These are phyloP conservation scores for Cladosporium sp. DNA, from an alignment of 2,329 filamentous ascomycete species.

Conservation along the genomic window DNA sequence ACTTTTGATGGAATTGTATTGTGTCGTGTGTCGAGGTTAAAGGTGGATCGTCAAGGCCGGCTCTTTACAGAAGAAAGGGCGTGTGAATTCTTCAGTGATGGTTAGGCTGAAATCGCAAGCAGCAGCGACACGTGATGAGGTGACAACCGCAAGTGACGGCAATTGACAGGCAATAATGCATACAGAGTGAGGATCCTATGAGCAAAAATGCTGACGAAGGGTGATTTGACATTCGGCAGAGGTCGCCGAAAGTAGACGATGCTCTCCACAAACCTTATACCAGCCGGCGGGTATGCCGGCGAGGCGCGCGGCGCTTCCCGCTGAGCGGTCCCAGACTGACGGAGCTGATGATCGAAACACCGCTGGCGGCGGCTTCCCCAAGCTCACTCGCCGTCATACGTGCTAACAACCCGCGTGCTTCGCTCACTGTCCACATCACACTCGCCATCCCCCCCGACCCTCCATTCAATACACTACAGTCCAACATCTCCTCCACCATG, in stretches of 20 bases:
- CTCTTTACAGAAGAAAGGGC: no score
- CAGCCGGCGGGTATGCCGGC: not conserved
- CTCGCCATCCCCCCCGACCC: conserved; percentile 54
- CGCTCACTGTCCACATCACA: conserved; percentile 39
- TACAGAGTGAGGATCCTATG: not conserved
- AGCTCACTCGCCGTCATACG: not conserved
- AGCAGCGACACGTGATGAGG: not conserved
- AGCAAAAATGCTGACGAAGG: not conserved
- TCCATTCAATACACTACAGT: conserved; percentile 40
- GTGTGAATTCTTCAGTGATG: no score
- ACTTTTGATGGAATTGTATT: not conserved
- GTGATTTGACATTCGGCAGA: conserved; percentile 7
- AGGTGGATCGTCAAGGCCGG: not conserved
- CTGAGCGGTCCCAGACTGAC: not conserved
- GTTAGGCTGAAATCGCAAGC: no score
- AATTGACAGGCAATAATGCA: not conserved
- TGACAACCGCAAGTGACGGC: not conserved
- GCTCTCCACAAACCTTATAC: conserved; percentile 4
- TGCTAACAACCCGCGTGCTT: conserved; percentile 2
- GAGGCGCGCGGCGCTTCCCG: not conserved
- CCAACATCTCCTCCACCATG: conserved; percentile 35
- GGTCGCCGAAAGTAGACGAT: not conserved
- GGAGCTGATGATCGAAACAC: conserved; percentile 6
- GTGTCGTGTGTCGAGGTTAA: not conserved
- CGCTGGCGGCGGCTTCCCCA: conserved; percentile 10